phyloP scores from a whole-genome alignment of 2,329 filamentous ascomycete genomes.

The Fusarium anthophilum region DNA sequence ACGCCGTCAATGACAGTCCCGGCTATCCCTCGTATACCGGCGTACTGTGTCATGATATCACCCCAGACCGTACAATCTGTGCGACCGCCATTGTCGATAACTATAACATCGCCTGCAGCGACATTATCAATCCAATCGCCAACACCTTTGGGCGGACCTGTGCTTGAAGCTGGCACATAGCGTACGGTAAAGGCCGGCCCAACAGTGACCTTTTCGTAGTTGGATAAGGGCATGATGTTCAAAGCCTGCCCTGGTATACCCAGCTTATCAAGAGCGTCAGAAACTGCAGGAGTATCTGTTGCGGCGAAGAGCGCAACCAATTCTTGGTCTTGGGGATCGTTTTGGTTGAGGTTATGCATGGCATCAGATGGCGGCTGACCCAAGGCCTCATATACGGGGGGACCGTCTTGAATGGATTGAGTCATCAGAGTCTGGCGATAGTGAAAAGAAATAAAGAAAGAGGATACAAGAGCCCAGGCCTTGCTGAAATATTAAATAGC shows the following conservation, averaged over 20 bases:
- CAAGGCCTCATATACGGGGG: neutral
- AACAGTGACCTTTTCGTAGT: neutral
- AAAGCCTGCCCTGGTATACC: neutral
- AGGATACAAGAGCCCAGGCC: no score
- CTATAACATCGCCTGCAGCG: constrained; percentile 39
- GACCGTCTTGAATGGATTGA: neutral
- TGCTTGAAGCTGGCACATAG: neutral
- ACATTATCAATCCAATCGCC: constrained; percentile 3
- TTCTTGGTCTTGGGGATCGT: neutral
- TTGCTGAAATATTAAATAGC: no score
- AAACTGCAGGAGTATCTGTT: neutral
- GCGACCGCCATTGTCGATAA: constrained; percentile 48
- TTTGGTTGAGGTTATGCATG: neutral
- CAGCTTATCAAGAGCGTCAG: constrained; percentile 5
- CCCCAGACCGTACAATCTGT: constrained; percentile 50
- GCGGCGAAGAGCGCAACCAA: neutral
- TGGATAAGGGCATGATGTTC: constrained; percentile 4
- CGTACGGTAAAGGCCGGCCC: constrained; percentile 3
- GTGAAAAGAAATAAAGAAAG: neutral
- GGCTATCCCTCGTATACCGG: constrained; percentile 31
- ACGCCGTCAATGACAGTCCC: constrained; percentile 6
- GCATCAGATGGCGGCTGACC: neutral
- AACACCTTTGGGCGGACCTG: neutral
- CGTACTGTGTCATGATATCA: constrained; percentile 50
- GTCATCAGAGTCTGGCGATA: neutral